These are phyloP conservation scores for Dalbergia cochinchinensis DNA, from an alignment of 306 rosid genomes.

Conservation along the genomic window DNA sequence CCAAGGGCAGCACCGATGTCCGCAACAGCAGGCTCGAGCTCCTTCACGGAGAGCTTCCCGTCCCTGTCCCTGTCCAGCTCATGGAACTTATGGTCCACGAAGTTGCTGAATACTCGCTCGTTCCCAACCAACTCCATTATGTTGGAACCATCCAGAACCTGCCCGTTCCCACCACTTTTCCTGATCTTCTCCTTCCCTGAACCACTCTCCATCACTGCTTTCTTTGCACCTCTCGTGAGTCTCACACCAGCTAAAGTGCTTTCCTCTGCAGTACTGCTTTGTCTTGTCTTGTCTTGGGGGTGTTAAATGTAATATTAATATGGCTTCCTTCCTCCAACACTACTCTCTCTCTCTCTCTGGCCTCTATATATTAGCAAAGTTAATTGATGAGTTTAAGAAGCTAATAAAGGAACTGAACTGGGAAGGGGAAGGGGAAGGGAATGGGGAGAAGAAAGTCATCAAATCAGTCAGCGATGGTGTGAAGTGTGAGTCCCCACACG, in stretches of 20 bases:
- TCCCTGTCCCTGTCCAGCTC: slow-evolving; percentile 87
- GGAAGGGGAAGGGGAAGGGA: not conserved
- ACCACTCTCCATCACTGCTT: slow-evolving; percentile 46
- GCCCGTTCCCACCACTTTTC: slow-evolving; percentile 53
- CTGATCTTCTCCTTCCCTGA: slow-evolving; percentile 36
- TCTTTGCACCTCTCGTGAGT: slow-evolving; percentile 51
- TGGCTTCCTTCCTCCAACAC: not conserved
- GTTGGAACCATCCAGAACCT: slow-evolving; percentile 94
- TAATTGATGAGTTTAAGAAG: not conserved
- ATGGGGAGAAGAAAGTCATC: not conserved
- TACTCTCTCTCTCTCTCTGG: not conserved
- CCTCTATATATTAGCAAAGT: not conserved
- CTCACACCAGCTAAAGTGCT: slow-evolving; percentile 1
- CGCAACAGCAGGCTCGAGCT: slow-evolving; percentile 95
- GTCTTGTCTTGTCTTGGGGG: not conserved
- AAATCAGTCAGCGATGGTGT: slow-evolving; percentile 30
- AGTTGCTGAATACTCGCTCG: slow-evolving; percentile 68
- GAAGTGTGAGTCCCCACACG: slow-evolving; percentile 46
- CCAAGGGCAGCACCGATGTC: slow-evolving; percentile 98
- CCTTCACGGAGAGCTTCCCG: slow-evolving; percentile 85
- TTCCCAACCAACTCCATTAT: slow-evolving; percentile 95
- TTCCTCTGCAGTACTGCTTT: not conserved
- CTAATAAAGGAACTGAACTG: not conserved
- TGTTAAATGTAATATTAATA: not conserved
- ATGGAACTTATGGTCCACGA: slow-evolving; percentile 83